Base-by-base conservation (phyloP, 768 basidiomycete species). In the Amanita fuliginea region DNA sequence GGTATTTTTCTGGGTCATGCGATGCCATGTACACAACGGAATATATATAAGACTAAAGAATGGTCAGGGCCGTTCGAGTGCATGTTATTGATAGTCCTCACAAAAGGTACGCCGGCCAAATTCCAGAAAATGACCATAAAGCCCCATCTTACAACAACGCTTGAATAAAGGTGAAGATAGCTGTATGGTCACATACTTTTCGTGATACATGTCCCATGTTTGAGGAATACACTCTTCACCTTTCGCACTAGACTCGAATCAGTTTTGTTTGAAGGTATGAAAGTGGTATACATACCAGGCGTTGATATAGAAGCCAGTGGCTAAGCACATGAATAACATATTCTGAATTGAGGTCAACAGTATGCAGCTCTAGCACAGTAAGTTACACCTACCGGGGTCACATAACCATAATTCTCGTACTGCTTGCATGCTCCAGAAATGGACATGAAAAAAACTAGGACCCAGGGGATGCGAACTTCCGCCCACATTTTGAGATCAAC, bases 61-160 rank as follows among this genome's bases (percentile, higher is more conserved):
- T 13, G 22, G 24, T 54, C 47, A 34, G 51, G 8, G 5, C 53
- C 51, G 22, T 40, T 2, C 39, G 32, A 46, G 28, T n/a, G 19
- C 16, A 26, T 18, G 41, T 30, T n/a, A 21, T 36, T 16, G 40
- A 1, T 11, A 21, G 9, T 18, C 66, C 86, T 55, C 62, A 89
- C 87, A 67, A 94, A 93, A 39, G 88, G 89, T 10, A 92, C 90
- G 40, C 92, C 93, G 2, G 93, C 88, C 57, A 91, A 81, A 62
- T 93, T 92, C 94, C 94, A 96, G 72, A 97, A 97, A 61, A 96
- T 96, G 55, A 97, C 84, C 79, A 97, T 85, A 74, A 94, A 97
- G 26, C 94, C 89, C 88, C 88, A 90, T 60, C 78, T 81, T 39
- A 22, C 42, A 9, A 21, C 33, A 44, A 37, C 33, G 19, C 10